Conservation (phyloP, 257 asterid species). For the Solanum chiquidenum region DNA sequence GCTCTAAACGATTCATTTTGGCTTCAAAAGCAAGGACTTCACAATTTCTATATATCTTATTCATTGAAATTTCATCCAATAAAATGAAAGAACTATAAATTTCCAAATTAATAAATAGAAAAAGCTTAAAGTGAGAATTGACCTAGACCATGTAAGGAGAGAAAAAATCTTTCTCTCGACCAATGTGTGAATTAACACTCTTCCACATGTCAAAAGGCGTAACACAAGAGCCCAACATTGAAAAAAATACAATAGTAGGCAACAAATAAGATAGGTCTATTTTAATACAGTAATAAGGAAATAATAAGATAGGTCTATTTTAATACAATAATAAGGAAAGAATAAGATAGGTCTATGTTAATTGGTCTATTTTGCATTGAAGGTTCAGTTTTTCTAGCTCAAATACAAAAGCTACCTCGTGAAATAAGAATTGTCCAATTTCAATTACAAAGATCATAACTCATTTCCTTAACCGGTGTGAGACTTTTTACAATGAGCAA, state of each 20-base stretch:
- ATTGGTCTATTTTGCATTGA: neutral
- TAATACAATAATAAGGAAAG: neutral
- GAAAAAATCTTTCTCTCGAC: neutral
- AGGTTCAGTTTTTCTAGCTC: neutral
- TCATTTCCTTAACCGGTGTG: neutral
- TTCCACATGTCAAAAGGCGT: neutral
- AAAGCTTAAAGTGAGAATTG: neutral
- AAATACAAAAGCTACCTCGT: neutral
- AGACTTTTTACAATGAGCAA: conserved; percentile 55
- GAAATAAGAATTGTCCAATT: neutral
- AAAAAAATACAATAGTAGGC: neutral
- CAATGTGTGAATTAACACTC: neutral
- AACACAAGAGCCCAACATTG: neutral
- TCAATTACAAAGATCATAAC: neutral
- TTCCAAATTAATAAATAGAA: neutral
- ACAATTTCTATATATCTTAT: neutral
- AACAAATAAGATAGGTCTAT: neutral
- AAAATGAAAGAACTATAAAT: neutral
- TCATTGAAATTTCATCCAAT: neutral
- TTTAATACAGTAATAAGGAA: too few species aligned
- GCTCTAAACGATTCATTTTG: neutral
- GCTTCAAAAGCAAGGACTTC: neutral
- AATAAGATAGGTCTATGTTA: neutral
- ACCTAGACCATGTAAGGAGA: neutral
- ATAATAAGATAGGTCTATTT: neutral